A percentile compares a stretch with the other conserved stretches of the same genome.
Evolutionary conservation across 345 rosid species (phyloP).

Genomic region (Salix exigua): DNA sequence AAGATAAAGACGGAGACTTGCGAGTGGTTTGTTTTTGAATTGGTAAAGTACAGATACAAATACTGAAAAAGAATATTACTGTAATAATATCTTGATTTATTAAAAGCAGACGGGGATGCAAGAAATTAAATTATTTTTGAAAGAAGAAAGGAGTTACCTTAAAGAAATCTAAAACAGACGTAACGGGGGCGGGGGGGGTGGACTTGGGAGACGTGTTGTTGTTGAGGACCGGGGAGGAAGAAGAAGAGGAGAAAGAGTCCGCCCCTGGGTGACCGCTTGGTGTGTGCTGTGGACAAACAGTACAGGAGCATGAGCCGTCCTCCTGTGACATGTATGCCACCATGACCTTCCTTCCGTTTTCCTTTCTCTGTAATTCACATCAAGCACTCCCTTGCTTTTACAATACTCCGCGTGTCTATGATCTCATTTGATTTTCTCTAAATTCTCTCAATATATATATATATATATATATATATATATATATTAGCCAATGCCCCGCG

Average conservation of each 20-base stretch:
- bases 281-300: neutral
- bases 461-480: too few relatives aligned
- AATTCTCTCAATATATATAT: neutral
- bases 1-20: neutral
- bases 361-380: neutral
- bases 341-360: neutral
- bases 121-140: neutral
- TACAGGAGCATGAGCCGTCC: neutral
- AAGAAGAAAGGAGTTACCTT: too few relatives aligned
- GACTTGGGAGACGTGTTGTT: neutral
- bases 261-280: neutral
- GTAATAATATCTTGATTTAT: neutral
- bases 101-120: neutral
- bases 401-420: neutral
- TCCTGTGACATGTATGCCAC: neutral
- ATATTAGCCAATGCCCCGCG: too few relatives aligned
- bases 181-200: neutral
- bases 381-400: neutral
- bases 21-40: neutral
- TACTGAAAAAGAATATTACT: neutral
- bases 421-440: neutral
- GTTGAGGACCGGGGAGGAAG: neutral
- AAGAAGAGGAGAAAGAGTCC: neutral
- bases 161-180: too few relatives aligned
- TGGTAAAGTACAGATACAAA: neutral